phyloP scores from a whole-genome alignment of 257 asterid species.

The Solanum bulbocastanum region DNA sequence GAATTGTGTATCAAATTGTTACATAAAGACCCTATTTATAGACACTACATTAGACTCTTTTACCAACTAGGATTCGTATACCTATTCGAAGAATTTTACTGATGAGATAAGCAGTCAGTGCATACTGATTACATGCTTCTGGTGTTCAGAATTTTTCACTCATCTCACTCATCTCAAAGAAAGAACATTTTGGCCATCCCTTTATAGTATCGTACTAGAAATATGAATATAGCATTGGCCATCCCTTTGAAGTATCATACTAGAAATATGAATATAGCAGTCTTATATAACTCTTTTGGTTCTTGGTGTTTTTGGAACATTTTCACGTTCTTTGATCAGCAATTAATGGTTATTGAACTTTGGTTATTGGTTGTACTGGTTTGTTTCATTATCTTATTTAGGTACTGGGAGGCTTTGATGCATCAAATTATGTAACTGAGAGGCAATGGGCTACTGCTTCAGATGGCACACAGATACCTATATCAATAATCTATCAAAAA shows the following conservation, averaged over 20 bases:
- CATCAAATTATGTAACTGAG: slow-evolving; percentile 64
- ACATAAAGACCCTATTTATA: too few relatives aligned
- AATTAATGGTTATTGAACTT: background rate
- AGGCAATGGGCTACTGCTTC: slow-evolving; percentile 86
- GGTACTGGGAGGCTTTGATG: slow-evolving; percentile 89
- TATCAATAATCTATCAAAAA: slow-evolving; percentile 68
- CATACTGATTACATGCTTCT: background rate
- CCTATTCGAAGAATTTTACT: background rate
- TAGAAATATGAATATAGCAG: background rate
- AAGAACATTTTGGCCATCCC: background rate
- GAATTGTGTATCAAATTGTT: too few relatives aligned
- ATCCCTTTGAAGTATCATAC: background rate
- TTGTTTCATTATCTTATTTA: slow-evolving; percentile 17
- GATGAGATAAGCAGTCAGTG: background rate
- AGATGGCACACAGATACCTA: slow-evolving; percentile 78
- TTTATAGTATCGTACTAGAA: background rate
- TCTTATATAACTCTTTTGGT: background rate
- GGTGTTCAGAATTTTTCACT: background rate
- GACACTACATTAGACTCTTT: too few relatives aligned
- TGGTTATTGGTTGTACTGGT: background rate
- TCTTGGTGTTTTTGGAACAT: background rate
- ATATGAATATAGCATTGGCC: background rate
- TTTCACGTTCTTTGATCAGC: background rate
- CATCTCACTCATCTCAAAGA: background rate
- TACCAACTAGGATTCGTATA: too few relatives aligned